Conservation (phyloP, 73 alveolate species). For the Tetrahymena borealis region DNA sequence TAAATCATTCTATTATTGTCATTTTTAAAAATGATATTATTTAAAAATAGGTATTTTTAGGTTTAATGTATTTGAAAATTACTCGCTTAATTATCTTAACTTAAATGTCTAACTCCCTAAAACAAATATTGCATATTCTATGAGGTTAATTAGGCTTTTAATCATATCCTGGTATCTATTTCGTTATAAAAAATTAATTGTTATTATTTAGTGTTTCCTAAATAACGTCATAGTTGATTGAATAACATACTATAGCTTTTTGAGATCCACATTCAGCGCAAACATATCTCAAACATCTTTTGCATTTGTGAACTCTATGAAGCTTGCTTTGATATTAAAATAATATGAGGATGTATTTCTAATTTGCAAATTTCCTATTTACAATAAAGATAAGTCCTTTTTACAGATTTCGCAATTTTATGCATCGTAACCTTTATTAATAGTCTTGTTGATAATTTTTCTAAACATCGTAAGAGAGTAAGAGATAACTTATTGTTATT, state of each 20-base stretch:
- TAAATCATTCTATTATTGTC: background rate
- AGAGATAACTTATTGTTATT: background rate
- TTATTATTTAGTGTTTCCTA: background rate
- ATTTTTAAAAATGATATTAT: background rate
- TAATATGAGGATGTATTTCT: background rate
- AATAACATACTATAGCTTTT: background rate
- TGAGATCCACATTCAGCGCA: background rate
- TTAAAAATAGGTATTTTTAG: background rate
- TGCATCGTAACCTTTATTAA: background rate
- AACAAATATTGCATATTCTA: background rate
- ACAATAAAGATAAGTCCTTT: background rate
- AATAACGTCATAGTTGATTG: background rate
- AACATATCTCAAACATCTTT: background rate
- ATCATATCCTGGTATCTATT: background rate
- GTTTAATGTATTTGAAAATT: too few species aligned
- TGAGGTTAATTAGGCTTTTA: background rate
- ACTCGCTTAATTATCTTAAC: background rate
- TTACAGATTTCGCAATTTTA: background rate
- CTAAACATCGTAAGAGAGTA: background rate
- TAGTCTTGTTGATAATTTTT: background rate
- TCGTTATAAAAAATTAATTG: background rate
- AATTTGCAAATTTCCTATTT: background rate
- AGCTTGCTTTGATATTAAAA: background rate
- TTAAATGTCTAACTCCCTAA: background rate
- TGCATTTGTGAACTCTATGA: background rate